A percentile compares a stretch with the other conserved stretches of the same genome.
Conservation (phyloP, 2,329 filamentous ascomycete genomes). For the Aspergillus udagawae region DNA sequence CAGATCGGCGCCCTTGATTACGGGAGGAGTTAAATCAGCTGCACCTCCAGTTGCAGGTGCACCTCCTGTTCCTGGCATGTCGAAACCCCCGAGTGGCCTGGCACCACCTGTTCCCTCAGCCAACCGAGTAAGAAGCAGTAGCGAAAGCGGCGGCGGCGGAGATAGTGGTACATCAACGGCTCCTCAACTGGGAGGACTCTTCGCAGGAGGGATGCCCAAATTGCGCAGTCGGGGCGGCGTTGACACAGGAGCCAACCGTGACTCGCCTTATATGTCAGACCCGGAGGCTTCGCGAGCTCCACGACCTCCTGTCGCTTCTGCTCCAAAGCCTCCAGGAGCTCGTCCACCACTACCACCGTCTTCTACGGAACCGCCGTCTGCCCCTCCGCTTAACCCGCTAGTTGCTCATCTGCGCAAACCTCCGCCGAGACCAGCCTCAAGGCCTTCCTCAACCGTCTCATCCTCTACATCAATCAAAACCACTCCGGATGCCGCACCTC, state of each 20-base stretch:
- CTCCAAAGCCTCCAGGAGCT: slow-evolving; percentile 53
- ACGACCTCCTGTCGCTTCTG: slow-evolving; percentile 15
- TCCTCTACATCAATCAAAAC: slow-evolving; percentile 50
- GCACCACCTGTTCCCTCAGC: slow-evolving; percentile 60
- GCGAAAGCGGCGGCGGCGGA: slow-evolving; percentile 52
- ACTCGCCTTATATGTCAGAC: slow-evolving; percentile 75
- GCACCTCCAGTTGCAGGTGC: slow-evolving; percentile 74
- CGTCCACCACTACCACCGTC: slow-evolving; percentile 45
- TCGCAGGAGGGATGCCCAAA: slow-evolving; percentile 94
- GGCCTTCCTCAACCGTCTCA: slow-evolving; percentile 60
- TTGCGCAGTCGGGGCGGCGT: slow-evolving; percentile 82
- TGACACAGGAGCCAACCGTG: slow-evolving; percentile 67
- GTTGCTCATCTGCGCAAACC: slow-evolving; percentile 58
- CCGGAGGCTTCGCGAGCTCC: slow-evolving; percentile 56
- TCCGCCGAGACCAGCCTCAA: slow-evolving; percentile 45
- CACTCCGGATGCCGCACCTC: slow-evolving; percentile 39
- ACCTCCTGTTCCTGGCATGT: slow-evolving; percentile 27
- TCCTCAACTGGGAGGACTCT: slow-evolving; percentile 81
- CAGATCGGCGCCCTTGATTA: slow-evolving; percentile 74
- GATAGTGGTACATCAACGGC: slow-evolving; percentile 55
- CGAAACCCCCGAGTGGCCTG: slow-evolving; percentile 18
- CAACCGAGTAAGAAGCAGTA: slow-evolving; percentile 76
- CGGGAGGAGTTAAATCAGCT: slow-evolving; percentile 59
- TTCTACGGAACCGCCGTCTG: slow-evolving; percentile 45
- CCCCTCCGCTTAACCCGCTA: slow-evolving; percentile 51